Percentiles rank a stretch among this genome's conserved stretches.
Evolutionary conservation across 2,329 filamentous ascomycete species (phyloP).

Genomic region (Fusarium mundagurra): DNA sequence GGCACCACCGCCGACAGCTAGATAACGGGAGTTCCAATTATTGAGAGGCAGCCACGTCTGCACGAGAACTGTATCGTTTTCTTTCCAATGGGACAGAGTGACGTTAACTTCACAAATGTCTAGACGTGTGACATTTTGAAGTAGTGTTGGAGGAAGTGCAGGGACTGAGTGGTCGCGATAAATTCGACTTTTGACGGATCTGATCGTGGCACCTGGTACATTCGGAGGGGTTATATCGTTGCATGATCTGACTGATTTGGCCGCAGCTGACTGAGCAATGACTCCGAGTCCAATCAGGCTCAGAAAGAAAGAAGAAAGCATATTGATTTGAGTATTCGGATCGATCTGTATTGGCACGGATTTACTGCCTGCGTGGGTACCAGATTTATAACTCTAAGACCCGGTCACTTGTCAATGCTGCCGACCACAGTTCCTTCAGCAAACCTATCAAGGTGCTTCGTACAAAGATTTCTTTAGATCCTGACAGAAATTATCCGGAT

Average conservation of each 20-base stretch:
- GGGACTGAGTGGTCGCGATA: not conserved
- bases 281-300: not conserved
- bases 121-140: not conserved
- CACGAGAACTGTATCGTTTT: not conserved
- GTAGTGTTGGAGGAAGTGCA: not conserved
- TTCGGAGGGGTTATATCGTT: not conserved
- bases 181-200: not conserved
- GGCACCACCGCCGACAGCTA: not conserved
- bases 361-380: not conserved
- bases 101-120: not conserved
- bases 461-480: accelerated
- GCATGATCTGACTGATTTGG: not conserved
- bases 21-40: not conserved
- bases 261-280: not conserved
- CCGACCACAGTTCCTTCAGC: accelerated
- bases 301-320: not conserved
- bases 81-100: not conserved
- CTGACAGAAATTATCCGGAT: not conserved
- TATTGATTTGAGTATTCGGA: not conserved
- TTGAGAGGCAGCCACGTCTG: not conserved
- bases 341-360: not conserved
- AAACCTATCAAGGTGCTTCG: not conserved
- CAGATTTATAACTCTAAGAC: not conserved
- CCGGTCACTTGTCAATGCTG: not conserved
- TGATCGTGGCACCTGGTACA: not conserved